Evolutionary conservation across 441 rosid species (phyloP).

Genomic region (Euphorbia celastroides): DNA sequence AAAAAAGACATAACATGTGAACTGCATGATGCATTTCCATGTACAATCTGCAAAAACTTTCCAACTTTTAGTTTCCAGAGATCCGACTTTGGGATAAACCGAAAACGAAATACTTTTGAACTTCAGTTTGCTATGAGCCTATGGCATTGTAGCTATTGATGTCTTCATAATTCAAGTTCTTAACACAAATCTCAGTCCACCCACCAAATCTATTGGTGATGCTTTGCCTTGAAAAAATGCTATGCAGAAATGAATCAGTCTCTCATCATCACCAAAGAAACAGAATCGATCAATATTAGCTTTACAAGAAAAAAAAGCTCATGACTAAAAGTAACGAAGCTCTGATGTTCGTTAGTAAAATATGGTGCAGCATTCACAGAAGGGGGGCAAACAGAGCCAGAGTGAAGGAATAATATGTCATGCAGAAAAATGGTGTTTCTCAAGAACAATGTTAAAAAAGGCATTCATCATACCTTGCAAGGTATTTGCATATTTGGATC

Average conservation of each 20-base stretch:
- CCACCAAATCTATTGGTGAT: not conserved
- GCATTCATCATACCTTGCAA: slow-evolving; percentile 53
- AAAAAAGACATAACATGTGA: slow-evolving; percentile 58
- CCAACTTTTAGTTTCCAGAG: not conserved
- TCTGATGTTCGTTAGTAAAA: not conserved
- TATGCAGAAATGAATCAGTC: not conserved
- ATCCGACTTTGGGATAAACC: not conserved
- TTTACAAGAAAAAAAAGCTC: not conserved
- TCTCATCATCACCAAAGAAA: not conserved
- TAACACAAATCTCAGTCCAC: not conserved
- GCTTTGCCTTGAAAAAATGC: not conserved
- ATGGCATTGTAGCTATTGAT: not conserved
- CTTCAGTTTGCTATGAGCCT: not conserved
- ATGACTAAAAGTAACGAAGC: too few species aligned
- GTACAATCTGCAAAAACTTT: slow-evolving; percentile 61
- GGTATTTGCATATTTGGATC: slow-evolving; percentile 82
- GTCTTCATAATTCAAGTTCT: not conserved
- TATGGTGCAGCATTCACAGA: not conserved
- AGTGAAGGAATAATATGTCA: not conserved
- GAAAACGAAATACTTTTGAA: not conserved
- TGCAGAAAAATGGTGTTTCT: not conserved
- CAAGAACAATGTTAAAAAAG: slow-evolving; percentile 15
- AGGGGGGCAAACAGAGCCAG: not conserved
- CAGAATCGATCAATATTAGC: not conserved
- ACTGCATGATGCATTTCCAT: slow-evolving; percentile 74